These are phyloP conservation scores for Termitomyces sp. DNA, from an alignment of 768 basidiomycete genomes.

Conservation along the genomic window DNA sequence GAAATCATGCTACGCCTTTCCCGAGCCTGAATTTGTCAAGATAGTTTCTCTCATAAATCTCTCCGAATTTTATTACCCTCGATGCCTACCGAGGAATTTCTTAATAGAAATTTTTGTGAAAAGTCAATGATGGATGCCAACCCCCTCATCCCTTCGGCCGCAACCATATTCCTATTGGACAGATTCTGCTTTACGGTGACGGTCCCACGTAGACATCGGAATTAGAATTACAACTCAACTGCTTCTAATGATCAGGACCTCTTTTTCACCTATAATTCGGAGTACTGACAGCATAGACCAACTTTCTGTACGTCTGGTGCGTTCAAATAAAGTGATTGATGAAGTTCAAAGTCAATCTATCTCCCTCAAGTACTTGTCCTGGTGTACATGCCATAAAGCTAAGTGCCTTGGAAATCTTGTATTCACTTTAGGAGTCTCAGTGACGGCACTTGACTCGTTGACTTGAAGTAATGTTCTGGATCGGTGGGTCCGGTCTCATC, in stretches of 20 bases:
- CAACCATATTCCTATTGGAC: background rate
- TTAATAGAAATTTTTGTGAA: background rate
- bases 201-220: background rate
- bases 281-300: too few relatives aligned
- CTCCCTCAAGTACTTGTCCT: background rate
- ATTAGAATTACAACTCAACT: background rate
- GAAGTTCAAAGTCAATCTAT: background rate
- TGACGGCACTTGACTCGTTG: background rate
- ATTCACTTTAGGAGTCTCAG: background rate
- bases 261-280: background rate
- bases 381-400: background rate
- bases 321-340: background rate
- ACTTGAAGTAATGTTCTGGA: background rate
- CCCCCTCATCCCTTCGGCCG: too few relatives aligned
- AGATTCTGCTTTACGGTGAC: background rate
- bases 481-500: background rate
- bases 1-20: background rate
- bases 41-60: background rate
- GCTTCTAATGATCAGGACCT: background rate
- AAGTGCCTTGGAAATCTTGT: background rate
- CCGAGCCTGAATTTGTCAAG: background rate
- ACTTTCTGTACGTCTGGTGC: background rate
- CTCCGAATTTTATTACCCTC: too few relatives aligned
- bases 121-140: background rate
- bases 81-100: background rate